A percentile compares a stretch with the other conserved stretches of the same genome.
phyloP scores from a whole-genome alignment of 2,329 filamentous ascomycete genomes.

The Trichoderma koningii region DNA sequence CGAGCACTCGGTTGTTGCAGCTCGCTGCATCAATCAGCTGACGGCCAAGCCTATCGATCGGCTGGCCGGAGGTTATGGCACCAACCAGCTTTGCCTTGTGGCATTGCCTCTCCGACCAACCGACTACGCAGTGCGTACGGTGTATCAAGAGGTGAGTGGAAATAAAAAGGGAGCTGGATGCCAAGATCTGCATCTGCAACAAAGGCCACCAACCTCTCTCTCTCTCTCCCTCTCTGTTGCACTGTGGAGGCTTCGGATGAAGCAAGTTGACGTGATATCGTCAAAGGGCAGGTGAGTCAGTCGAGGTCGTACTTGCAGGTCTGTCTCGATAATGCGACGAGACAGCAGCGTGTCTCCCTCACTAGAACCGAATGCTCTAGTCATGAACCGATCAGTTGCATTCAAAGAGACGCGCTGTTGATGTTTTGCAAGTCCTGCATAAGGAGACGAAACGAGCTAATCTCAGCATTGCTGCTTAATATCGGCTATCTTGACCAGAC shows the following conservation, averaged over 20 bases:
- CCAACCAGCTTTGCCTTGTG: neutral
- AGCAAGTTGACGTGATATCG: too few relatives aligned
- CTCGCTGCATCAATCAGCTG: slow-evolving; percentile 14
- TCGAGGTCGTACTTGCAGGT: neutral
- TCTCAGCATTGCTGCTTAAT: slow-evolving; percentile 18
- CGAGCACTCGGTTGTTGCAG: neutral
- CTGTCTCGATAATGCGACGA: slow-evolving; percentile 5
- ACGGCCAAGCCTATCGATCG: slow-evolving; percentile 19
- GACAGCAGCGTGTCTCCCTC: slow-evolving; percentile 6
- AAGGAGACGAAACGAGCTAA: slow-evolving; percentile 25
- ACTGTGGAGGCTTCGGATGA: too few relatives aligned
- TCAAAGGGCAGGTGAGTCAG: too few relatives aligned
- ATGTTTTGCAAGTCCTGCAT: slow-evolving; percentile 8
- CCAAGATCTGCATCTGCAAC: slow-evolving; percentile 20
- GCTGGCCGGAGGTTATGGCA: slow-evolving; percentile 6
- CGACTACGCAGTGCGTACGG: slow-evolving; percentile 1
- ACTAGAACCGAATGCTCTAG: neutral
- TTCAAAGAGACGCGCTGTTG: slow-evolving; percentile 10
- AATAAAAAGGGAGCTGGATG: neutral
- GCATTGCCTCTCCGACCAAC: too few relatives aligned
- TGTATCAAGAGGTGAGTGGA: neutral
- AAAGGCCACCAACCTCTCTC: neutral
- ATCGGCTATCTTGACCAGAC: slow-evolving; percentile 13
- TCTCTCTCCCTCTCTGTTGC: neutral
- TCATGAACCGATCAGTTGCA: slow-evolving; percentile 3